Evolutionary conservation across 2,329 filamentous ascomycete genomes (phyloP).

Genomic region (Tolypocladium pustulatum): DNA sequence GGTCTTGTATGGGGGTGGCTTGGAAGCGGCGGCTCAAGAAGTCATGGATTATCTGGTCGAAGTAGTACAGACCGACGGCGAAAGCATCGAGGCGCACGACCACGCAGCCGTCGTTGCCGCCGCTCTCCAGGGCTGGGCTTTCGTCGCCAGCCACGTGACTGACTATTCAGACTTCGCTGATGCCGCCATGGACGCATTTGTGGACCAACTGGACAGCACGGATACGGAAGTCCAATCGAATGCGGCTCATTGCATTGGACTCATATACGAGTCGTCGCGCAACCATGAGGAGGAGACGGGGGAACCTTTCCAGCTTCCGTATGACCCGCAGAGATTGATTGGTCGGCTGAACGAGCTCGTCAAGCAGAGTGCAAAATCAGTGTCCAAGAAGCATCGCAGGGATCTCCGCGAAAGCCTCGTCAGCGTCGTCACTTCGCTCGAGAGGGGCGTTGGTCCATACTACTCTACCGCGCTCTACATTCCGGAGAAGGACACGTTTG

Average conservation of each 20-base stretch:
- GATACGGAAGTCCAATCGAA: slow-evolving; percentile 65
- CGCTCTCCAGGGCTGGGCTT: slow-evolving; percentile 68
- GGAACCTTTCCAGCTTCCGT: slow-evolving; percentile 36
- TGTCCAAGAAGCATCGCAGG: slow-evolving; percentile 38
- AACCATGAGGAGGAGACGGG: slow-evolving; percentile 37
- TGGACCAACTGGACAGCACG: slow-evolving; percentile 72
- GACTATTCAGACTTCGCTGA: slow-evolving; percentile 64
- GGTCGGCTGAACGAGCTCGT: slow-evolving; percentile 37
- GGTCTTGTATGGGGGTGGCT: slow-evolving; percentile 65
- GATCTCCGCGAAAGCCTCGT: slow-evolving; percentile 36
- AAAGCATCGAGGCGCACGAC: slow-evolving; percentile 60
- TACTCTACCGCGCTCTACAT: slow-evolving; percentile 38
- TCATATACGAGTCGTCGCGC: slow-evolving; percentile 65
- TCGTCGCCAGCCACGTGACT: slow-evolving; percentile 67
- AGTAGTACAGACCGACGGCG: slow-evolving; percentile 70
- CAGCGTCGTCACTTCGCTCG: slow-evolving; percentile 44
- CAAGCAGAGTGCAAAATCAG: slow-evolving; percentile 34
- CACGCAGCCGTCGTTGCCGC: slow-evolving; percentile 61
- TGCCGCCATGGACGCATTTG: slow-evolving; percentile 66
- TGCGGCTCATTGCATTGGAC: slow-evolving; percentile 69
- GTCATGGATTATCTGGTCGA: slow-evolving; percentile 67
- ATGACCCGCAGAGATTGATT: slow-evolving; percentile 38
- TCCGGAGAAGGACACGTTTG: slow-evolving; percentile 30
- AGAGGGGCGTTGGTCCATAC: slow-evolving; percentile 41
- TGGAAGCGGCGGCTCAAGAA: slow-evolving; percentile 56